Conservation (phyloP, 331 rosid species). For the Arachis monticola region DNA sequence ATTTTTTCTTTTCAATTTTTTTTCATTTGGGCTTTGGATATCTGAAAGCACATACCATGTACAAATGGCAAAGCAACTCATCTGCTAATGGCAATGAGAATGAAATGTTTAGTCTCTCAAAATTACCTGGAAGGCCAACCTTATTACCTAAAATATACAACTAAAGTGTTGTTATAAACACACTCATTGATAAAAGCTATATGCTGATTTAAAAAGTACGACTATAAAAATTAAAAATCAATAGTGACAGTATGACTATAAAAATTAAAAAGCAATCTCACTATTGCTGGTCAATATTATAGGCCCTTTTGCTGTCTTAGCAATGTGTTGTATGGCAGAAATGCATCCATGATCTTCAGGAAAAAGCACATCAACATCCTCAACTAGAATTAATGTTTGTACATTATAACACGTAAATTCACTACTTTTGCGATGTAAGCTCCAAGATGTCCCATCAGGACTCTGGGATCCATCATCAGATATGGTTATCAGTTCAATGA, state of each 20-base stretch:
- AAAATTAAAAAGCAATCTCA: conserved; percentile 59
- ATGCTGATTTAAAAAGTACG: not conserved
- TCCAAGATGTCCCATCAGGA: conserved; percentile 41
- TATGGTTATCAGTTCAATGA: conserved; percentile 50
- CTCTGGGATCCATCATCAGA: conserved; percentile 56
- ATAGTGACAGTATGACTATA: conserved; percentile 7
- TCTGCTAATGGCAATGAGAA: conserved; percentile 66
- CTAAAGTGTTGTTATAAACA: conserved; percentile 2
- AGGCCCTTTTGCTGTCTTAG: conserved; percentile 80
- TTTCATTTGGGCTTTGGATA: conserved; percentile 14
- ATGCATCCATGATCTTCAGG: conserved; percentile 85
- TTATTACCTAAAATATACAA: conserved; percentile 56
- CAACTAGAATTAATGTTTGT: conserved; percentile 74
- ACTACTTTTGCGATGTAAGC: conserved; percentile 38
- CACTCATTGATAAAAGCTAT: conserved; percentile 28
- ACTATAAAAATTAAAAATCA: too few relatives aligned
- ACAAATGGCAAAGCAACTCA: conserved; percentile 70
- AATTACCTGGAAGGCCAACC: conserved; percentile 63
- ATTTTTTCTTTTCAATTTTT: not conserved
- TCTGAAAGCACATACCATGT: conserved; percentile 60
- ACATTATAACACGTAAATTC: conserved; percentile 36
- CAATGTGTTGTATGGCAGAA: conserved; percentile 77
- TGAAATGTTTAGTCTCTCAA: conserved; percentile 57
- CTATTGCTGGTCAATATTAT: conserved; percentile 91
- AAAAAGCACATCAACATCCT: conserved; percentile 84